Conservation (phyloP, 208 protist genomes). For the Angomonas ambiguus region DNA sequence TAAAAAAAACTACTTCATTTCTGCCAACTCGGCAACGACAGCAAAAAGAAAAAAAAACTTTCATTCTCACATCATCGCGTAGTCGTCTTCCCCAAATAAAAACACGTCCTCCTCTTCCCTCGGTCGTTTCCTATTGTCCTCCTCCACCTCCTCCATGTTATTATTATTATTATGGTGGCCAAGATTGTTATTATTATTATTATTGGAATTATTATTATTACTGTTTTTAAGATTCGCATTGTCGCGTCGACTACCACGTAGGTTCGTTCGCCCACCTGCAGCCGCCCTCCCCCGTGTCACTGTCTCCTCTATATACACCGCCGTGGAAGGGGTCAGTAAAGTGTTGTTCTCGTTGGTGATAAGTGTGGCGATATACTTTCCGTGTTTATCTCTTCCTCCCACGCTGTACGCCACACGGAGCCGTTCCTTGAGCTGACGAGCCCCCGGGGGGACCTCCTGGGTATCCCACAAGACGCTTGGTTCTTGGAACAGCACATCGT, state of each 20-base stretch:
- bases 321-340: conserved; percentile 40
- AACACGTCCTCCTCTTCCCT: conserved; percentile 56
- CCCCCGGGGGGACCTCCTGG: conserved; percentile 16
- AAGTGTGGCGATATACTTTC: conserved; percentile 62
- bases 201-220: not conserved
- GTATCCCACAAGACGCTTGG: conserved; percentile 58
- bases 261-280: conserved; percentile 16
- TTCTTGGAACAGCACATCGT: conserved; percentile 46
- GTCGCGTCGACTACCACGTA: conserved; percentile 2
- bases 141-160: conserved; percentile 6
- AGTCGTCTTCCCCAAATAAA: conserved; percentile 53
- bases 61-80: conserved; percentile 39
- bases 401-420: conserved; percentile 64
- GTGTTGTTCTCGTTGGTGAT: conserved; percentile 54
- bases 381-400: conserved; percentile 31
- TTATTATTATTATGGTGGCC: too few relatives aligned
- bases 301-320: conserved; percentile 35
- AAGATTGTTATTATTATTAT: not conserved
- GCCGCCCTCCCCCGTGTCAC: conserved; percentile 9
- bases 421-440: conserved; percentile 41
- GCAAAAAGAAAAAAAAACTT: not conserved
- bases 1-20: not conserved
- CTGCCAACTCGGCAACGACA: not conserved
- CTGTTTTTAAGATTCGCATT: too few relatives aligned
- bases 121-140: conserved; percentile 25